These are phyloP conservation scores for Syzygium syzygioides DNA, from an alignment of 441 rosid species.

Conservation along the genomic window DNA sequence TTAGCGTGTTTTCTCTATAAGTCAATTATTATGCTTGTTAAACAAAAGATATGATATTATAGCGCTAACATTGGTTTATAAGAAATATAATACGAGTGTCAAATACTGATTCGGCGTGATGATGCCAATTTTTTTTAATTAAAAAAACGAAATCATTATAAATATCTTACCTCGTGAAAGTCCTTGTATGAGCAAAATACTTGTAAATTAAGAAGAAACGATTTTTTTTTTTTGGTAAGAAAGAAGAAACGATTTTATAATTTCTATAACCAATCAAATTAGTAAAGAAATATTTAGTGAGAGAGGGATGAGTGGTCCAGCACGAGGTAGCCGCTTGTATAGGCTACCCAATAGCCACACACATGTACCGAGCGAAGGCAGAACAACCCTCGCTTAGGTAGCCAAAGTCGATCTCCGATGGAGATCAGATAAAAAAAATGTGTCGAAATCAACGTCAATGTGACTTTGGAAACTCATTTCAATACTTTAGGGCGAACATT, in stretches of 20 bases:
- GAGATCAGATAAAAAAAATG: not conserved
- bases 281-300: not conserved
- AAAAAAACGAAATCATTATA: not conserved
- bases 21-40: not conserved
- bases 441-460: not conserved
- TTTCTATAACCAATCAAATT: not conserved
- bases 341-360: not conserved
- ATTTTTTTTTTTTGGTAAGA: too few relatives aligned
- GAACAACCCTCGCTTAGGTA: not conserved
- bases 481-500: not conserved
- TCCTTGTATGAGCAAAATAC: not conserved
- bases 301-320: not conserved
- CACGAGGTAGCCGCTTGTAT: not conserved
- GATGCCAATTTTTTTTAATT: not conserved
- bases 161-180: not conserved
- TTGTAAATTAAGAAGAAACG: not conserved
- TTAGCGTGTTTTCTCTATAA: not conserved
- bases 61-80: not conserved
- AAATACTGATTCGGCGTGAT: not conserved
- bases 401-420: not conserved
- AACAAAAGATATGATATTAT: not conserved
- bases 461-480: not conserved
- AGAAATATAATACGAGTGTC: not conserved
- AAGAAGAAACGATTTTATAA: not conserved
- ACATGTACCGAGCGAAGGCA: not conserved